These are phyloP conservation scores for Pyrenula aspistea DNA, from an alignment of 495 filamentous ascomycete species.

Conservation along the genomic window DNA sequence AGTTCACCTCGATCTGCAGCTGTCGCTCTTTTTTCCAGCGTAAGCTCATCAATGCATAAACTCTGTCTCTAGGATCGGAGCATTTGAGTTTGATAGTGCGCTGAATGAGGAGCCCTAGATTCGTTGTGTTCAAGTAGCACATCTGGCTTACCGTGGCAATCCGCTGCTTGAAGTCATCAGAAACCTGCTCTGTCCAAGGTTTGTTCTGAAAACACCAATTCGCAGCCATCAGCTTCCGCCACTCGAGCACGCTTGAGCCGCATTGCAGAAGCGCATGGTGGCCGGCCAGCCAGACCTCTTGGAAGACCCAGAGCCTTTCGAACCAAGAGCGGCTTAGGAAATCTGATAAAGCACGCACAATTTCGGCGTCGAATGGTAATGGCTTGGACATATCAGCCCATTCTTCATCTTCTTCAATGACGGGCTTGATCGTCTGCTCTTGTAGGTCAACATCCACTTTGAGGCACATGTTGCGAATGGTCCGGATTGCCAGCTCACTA, in stretches of 20 bases:
- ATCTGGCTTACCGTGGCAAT: no score
- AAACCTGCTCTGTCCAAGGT: no score
- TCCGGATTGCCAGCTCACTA: background rate
- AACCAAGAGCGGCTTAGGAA: background rate
- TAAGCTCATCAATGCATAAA: background rate
- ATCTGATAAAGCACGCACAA: background rate
- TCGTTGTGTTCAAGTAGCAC: no score
- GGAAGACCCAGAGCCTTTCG: background rate
- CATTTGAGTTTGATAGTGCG: background rate
- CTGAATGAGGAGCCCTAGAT: no score
- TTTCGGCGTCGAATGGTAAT: background rate
- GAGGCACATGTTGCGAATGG: background rate
- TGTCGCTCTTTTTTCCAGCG: background rate
- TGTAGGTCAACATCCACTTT: background rate
- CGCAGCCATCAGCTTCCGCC: no score
- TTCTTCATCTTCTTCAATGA: no score
- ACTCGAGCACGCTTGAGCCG: background rate
- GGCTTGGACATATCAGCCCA: background rate
- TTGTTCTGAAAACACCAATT: no score
- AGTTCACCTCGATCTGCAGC: background rate
- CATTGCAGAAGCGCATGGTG: background rate
- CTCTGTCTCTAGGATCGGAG: background rate
- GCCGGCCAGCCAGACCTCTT: background rate
- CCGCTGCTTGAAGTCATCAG: no score
- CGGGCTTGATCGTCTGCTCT: no score